Evolutionary conservation across 129 eudicot species (phyloP).

Genomic region (Centaurea solstitialis): DNA sequence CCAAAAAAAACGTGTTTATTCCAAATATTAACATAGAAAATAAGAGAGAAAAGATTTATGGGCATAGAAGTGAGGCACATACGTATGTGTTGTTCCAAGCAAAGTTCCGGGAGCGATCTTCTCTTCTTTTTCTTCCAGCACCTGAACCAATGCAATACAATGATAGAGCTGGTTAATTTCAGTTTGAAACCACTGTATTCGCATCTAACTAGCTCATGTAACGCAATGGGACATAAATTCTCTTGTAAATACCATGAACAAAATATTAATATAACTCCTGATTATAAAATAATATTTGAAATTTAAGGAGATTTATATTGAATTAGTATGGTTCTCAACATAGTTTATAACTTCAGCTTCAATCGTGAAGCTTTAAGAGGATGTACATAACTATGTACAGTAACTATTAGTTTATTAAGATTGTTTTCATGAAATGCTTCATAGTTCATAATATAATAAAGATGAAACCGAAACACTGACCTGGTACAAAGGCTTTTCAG

Average conservation of each 20-base stretch:
- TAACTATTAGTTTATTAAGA: no score
- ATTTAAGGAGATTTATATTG: not conserved
- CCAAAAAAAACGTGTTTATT: not conserved
- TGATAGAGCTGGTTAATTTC: not conserved
- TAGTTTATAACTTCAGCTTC: not conserved
- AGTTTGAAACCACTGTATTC: not conserved
- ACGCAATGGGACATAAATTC: no score
- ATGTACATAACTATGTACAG: no score
- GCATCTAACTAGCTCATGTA: not conserved
- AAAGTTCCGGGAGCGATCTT: conserved; percentile 72
- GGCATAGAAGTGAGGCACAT: conserved; percentile 17
- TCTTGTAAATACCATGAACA: not conserved
- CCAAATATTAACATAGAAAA: not conserved
- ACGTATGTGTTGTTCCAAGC: conserved; percentile 73
- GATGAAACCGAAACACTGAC: conserved; percentile 31
- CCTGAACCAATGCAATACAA: conserved; percentile 34
- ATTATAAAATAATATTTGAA: no score
- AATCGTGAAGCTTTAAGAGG: not conserved
- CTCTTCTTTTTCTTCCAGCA: conserved; percentile 79
- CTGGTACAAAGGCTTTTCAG: conserved; percentile 91
- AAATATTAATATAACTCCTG: not conserved
- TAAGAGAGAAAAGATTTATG: not conserved
- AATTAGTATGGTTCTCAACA: not conserved
- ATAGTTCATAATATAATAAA: no score
- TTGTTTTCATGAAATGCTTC: no score